Evolutionary conservation across 2,329 filamentous ascomycete species (phyloP), one percentile per base, ranked within the genome.

Genomic region (Polychaeton citri): DNA sequence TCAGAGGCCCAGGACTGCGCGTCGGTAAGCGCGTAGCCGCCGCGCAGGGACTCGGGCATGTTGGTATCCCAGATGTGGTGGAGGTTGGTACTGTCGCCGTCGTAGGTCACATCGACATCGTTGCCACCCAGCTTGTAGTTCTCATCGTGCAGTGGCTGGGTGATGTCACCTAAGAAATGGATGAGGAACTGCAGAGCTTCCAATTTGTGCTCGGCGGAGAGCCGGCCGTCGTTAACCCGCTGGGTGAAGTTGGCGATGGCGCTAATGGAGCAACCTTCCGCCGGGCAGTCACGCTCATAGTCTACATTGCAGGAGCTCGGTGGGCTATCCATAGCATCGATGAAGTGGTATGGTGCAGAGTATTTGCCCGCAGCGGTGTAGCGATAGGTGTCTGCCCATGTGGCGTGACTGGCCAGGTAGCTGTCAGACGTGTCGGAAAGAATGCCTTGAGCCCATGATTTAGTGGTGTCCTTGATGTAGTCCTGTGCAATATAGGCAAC

Each of bases 101-200:
- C 50, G 47, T 65, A 68, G 1, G 56, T 62, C 13, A 65, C 61
- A 33, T 60, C 53, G 41, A 66, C 60, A 2, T 47, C 50, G 45
- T 66, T 66, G 21, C 62, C 64, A 32, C 64, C 64, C 5, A 61
- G 42, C 5, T 58, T 60, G 10, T 60, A 49, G 28, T 56, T 60
- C 48, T 74, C 69, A 9, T 66, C 65, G 45, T 74, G 71, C 33
- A 92, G 62, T 0, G 80, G 81, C 51, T 86, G 85, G 0, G 45
- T 42, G 35, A 53, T 51, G 53, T 93, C 85, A 38, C 83, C 72
- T 8, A 90, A 60, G 48, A 72, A 69, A 37, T 60, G 68, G 16
- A 72, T 55, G 36, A 72, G 51, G 53, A 66, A 71, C 38, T 62
- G 60, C 15, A 72, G 47, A 0, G 66, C 66, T 33, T 64, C 60